phyloP scores from a whole-genome alignment of 192 early-diverging fungal species.

The Funneliformis geosporum region DNA sequence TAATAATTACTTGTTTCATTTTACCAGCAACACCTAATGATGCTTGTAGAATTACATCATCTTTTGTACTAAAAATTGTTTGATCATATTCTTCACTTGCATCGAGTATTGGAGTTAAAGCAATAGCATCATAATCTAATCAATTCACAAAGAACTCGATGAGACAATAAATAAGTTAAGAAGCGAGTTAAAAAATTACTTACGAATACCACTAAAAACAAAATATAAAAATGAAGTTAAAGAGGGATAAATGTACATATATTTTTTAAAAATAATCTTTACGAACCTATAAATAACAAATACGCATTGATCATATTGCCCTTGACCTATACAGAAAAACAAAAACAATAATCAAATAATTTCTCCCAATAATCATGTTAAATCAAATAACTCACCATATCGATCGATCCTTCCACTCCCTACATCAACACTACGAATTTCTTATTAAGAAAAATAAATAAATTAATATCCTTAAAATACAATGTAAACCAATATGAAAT shows the following conservation, averaged over 20 bases:
- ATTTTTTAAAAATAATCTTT: not conserved
- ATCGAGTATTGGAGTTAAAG: conserved; percentile 55
- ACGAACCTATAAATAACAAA: conserved; percentile 52
- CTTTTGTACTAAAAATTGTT: conserved; percentile 56
- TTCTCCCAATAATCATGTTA: not conserved
- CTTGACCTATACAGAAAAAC: conserved; percentile 45
- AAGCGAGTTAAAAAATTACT: conserved; percentile 20
- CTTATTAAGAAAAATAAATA: conserved; percentile 36
- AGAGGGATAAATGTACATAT: not conserved
- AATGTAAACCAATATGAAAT: not conserved
- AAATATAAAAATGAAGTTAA: not conserved
- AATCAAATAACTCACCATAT: conserved; percentile 57
- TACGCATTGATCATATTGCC: conserved; percentile 52
- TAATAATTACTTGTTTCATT: conserved; percentile 45
- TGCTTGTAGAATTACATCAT: conserved; percentile 40
- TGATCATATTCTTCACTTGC: conserved; percentile 72
- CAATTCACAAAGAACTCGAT: not conserved
- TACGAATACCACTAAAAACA: conserved; percentile 56
- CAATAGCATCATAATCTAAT: conserved; percentile 77
- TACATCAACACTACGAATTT: conserved; percentile 80
- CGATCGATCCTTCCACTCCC: conserved; percentile 65
- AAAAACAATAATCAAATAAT: not conserved
- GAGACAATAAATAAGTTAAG: not conserved
- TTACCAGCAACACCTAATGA: conserved; percentile 44
- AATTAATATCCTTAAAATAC: not conserved